A percentile compares a stretch with the other conserved stretches of the same genome.
These are phyloP conservation scores for Phytopythium vexans DNA, from an alignment of 352 stramenopile genomes.

Conservation along the genomic window DNA sequence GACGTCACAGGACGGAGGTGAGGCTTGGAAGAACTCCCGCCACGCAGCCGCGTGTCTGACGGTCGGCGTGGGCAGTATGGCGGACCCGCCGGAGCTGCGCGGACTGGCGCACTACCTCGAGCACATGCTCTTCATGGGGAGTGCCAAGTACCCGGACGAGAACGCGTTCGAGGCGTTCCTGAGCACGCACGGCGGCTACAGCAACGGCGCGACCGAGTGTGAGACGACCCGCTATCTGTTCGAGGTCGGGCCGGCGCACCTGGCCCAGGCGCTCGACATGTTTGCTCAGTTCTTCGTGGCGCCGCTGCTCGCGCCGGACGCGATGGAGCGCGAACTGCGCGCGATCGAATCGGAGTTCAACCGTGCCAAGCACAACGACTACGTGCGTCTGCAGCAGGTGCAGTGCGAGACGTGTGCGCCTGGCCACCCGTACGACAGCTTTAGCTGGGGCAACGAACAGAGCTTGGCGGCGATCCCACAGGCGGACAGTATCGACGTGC, in stretches of 20 bases:
- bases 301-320: constrained; percentile 74
- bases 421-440: constrained; percentile 63
- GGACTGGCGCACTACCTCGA: constrained; percentile 86
- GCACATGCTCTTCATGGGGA: constrained; percentile 94
- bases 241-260: constrained; percentile 56
- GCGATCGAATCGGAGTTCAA: constrained; percentile 88
- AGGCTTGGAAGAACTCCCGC: constrained; percentile 10
- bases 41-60: constrained; percentile 50
- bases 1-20: background rate
- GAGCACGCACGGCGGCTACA: constrained; percentile 79
- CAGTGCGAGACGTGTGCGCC: constrained; percentile 50
- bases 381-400: constrained; percentile 65
- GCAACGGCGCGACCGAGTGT: constrained; percentile 90
- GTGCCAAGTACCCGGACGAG: constrained; percentile 87
- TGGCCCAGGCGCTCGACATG: constrained; percentile 73
- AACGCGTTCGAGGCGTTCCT: constrained; percentile 91
- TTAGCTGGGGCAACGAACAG: constrained; percentile 76
- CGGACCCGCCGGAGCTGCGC: constrained; percentile 49
- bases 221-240: constrained; percentile 91
- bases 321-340: constrained; percentile 70
- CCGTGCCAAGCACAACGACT: constrained; percentile 57
- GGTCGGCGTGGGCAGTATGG: constrained; percentile 54
- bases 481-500: constrained; percentile 41
- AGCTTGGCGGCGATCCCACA: constrained; percentile 42
- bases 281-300: constrained; percentile 93